phyloP scores from a whole-genome alignment of 2,329 filamentous ascomycete species.

The Penicillium thymicola region DNA sequence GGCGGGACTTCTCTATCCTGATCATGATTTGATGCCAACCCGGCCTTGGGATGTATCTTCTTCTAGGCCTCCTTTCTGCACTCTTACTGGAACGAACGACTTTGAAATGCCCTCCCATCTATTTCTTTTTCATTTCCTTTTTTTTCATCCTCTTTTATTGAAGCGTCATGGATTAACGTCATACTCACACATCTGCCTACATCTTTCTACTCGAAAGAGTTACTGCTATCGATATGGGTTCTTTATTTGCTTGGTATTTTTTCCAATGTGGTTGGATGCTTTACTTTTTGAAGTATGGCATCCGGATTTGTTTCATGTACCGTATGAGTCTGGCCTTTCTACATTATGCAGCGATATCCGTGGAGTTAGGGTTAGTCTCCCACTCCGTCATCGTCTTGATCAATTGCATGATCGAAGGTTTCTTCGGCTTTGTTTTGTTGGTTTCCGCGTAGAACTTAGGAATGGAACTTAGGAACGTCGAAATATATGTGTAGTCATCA shows the following conservation, averaged over 20 bases:
- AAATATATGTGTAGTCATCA: too few relatives aligned
- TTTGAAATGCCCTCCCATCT: constrained; percentile 17
- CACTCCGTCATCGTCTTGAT: constrained; percentile 27
- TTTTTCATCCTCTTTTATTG: constrained; percentile 12
- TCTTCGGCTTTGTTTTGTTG: constrained; percentile 19
- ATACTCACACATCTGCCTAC: constrained; percentile 15
- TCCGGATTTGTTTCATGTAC: constrained; percentile 24
- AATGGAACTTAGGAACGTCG: not conserved
- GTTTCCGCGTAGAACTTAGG: not conserved
- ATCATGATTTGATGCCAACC: constrained; percentile 1
- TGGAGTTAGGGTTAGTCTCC: constrained; percentile 27
- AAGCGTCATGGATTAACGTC: constrained; percentile 29
- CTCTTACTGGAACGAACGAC: constrained; percentile 17
- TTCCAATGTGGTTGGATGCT: constrained; percentile 19
- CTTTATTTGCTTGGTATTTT: constrained; percentile 17
- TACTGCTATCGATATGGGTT: constrained; percentile 16
- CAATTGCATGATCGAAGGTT: constrained; percentile 36
- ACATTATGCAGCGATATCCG: constrained; percentile 37
- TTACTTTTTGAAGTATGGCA: constrained; percentile 21
- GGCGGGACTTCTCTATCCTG: constrained; percentile 21
- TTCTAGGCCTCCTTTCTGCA: constrained; percentile 5
- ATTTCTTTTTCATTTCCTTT: constrained; percentile 8
- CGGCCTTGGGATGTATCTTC: not conserved
- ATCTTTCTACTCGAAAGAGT: constrained; percentile 10
- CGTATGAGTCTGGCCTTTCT: constrained; percentile 27